Evolutionary conservation across 768 basidiomycete genomes (phyloP).

Genomic region (Lactarius tabidus): DNA sequence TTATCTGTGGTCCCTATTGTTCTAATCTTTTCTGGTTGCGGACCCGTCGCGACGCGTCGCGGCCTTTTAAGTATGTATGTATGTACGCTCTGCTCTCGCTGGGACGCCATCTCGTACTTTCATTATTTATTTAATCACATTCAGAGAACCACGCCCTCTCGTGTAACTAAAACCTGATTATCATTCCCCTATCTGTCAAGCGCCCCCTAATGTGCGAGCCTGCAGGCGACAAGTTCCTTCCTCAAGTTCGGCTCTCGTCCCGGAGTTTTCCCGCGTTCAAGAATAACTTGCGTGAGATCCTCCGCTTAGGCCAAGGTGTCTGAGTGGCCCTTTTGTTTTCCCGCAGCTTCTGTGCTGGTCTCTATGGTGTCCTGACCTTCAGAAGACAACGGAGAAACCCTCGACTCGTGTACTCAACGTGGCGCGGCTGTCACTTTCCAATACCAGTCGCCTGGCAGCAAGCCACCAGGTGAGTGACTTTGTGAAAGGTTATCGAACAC

Average conservation of each 20-base stretch:
- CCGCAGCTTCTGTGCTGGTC: slow-evolving; percentile 14
- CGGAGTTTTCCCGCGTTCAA: neutral
- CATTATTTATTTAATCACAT: slow-evolving; percentile 22
- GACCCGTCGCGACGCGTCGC: slow-evolving; percentile 3
- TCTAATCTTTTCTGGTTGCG: slow-evolving; percentile 12
- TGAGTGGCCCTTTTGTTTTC: neutral
- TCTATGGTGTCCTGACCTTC: slow-evolving; percentile 8
- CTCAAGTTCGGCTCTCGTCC: neutral
- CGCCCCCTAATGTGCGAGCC: slow-evolving; percentile 4
- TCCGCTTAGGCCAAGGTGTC: neutral
- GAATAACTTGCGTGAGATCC: slow-evolving; percentile 1
- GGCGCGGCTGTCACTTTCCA: slow-evolving; percentile 4
- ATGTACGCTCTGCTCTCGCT: slow-evolving; percentile 24
- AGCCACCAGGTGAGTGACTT: slow-evolving; percentile 12
- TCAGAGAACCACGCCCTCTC: slow-evolving; percentile 22
- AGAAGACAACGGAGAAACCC: neutral
- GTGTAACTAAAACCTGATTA: slow-evolving; percentile 21
- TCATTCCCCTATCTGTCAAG: slow-evolving; percentile 22
- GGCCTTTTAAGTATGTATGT: slow-evolving; percentile 24
- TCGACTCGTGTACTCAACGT: slow-evolving; percentile 22
- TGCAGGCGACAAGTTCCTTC: neutral
- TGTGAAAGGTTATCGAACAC: slow-evolving; percentile 10
- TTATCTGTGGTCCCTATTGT: slow-evolving; percentile 21
- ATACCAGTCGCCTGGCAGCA: slow-evolving; percentile 1
- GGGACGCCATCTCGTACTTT: slow-evolving; percentile 23